These are phyloP conservation scores for Nannochloris sp. DNA, from an alignment of 139 green algal genomes.

Conservation along the genomic window DNA sequence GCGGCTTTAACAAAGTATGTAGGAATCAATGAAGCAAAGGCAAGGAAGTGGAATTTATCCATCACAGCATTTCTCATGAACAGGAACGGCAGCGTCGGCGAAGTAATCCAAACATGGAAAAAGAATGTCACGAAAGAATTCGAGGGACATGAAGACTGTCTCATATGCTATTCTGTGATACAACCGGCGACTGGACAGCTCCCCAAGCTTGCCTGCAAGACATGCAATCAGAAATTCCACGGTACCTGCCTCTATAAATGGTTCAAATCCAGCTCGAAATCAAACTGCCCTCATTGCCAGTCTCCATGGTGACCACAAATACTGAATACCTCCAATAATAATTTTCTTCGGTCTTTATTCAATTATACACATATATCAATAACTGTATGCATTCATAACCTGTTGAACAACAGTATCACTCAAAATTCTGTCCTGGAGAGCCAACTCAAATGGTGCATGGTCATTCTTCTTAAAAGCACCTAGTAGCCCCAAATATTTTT, in stretches of 20 bases:
- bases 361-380: not conserved
- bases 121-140: slow-evolving; percentile 72
- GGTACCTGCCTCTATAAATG: slow-evolving; percentile 90
- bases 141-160: slow-evolving; percentile 82
- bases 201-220: slow-evolving; percentile 59
- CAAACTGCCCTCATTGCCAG: slow-evolving; percentile 88
- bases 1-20: slow-evolving; percentile 61
- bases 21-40: slow-evolving; percentile 63
- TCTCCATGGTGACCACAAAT: slow-evolving; percentile 42
- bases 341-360: not conserved
- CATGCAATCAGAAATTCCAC: slow-evolving; percentile 89
- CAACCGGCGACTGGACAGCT: slow-evolving; percentile 68
- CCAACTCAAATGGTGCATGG: not conserved
- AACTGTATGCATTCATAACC: not conserved
- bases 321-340: not conserved
- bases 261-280: slow-evolving; percentile 81
- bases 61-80: slow-evolving; percentile 75
- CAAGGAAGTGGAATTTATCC: slow-evolving; percentile 93
- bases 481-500: not conserved
- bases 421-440: not conserved
- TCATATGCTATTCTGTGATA: slow-evolving; percentile 94
- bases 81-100: slow-evolving; percentile 68
- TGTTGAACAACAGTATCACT: not conserved
- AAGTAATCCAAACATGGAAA: slow-evolving; percentile 78
- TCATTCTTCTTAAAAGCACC: not conserved